phyloP scores from a whole-genome alignment of 176 grass and related monocot species.

The Rhynchospora tenuis region DNA sequence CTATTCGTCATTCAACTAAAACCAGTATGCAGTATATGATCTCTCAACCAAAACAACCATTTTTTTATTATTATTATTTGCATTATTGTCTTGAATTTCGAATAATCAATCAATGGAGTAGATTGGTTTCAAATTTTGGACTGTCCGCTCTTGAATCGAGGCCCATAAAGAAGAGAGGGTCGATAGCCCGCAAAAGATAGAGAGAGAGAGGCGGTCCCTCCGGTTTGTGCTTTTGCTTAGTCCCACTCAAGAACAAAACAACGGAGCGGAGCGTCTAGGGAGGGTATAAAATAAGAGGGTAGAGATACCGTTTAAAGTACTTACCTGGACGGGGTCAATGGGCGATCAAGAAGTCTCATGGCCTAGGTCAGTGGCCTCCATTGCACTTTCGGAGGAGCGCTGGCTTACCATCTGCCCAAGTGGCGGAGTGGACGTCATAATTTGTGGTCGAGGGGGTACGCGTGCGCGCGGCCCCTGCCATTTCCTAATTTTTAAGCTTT shows the following conservation, averaged over 20 bases:
- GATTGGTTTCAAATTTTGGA: background rate
- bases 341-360: constrained; percentile 27
- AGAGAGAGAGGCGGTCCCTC: background rate
- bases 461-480: constrained; percentile 22
- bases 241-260: background rate
- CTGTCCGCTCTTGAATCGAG: background rate
- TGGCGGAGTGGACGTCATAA: constrained; percentile 26
- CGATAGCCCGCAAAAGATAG: background rate
- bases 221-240: background rate
- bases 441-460: constrained; percentile 34
- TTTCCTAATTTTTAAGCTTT: background rate
- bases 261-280: background rate
- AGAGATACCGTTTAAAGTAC: background rate
- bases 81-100: no score
- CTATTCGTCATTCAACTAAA: no score
- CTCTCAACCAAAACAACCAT: background rate
- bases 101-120: background rate
- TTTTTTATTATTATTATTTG: no score
- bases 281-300: background rate
- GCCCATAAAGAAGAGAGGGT: background rate
- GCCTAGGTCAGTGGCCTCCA: constrained; percentile 32
- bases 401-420: constrained; percentile 26
- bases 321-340: constrained; percentile 44
- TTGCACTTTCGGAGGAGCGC: constrained; percentile 22
- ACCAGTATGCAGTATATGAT: background rate